A percentile compares a stretch with the other conserved stretches of the same genome.
These are phyloP conservation scores for Pseudisothecium myosuroides DNA, from an alignment of 225 moss, liverwort and hornwort genomes.

Conservation along the genomic window DNA sequence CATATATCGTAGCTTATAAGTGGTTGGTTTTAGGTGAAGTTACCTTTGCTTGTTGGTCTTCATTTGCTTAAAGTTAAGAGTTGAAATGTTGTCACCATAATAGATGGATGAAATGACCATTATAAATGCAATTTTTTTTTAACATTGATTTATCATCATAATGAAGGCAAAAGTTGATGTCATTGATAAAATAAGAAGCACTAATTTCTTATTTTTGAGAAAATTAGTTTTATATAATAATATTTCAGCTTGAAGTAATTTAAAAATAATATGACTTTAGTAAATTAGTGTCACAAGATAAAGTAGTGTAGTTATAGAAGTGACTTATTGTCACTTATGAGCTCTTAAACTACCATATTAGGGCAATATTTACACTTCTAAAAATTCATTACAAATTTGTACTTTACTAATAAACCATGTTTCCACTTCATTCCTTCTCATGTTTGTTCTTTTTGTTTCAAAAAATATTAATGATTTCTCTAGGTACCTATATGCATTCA, in stretches of 20 bases:
- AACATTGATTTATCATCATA: not conserved
- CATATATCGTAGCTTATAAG: not conserved
- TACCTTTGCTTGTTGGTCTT: not conserved
- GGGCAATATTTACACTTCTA: not conserved
- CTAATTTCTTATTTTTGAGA: not conserved
- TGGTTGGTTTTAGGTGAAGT: too few species aligned
- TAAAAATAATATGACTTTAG: not conserved
- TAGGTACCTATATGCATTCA: not conserved
- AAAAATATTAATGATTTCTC: not conserved
- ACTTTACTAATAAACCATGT: not conserved
- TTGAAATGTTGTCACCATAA: not conserved
- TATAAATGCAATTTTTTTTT: not conserved
- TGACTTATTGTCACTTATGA: not conserved
- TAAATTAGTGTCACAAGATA: not conserved
- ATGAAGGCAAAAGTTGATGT: not conserved
- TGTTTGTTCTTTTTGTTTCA: not conserved
- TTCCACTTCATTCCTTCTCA: not conserved
- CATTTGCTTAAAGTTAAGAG: not conserved
- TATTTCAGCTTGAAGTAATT: not conserved
- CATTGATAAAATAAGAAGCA: not conserved
- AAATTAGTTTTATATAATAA: not conserved
- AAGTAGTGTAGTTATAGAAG: not conserved
- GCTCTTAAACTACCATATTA: not conserved
- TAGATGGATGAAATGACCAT: not conserved
- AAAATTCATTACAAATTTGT: not conserved